Conservation (phyloP, 768 basidiomycete species). For the Naganishia vaughanmartiniae region DNA sequence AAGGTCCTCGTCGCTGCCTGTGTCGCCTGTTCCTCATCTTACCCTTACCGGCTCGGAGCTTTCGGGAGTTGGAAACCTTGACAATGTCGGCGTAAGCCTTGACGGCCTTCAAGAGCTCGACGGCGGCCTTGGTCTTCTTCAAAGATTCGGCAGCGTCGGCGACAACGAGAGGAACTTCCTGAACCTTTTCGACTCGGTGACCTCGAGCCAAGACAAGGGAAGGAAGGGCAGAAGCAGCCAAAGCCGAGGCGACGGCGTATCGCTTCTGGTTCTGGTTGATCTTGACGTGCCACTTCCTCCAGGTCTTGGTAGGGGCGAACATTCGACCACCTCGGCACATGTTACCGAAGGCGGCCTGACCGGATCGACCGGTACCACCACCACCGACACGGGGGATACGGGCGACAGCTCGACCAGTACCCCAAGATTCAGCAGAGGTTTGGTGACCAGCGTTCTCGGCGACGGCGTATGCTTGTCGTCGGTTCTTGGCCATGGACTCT, state of each 20-base stretch:
- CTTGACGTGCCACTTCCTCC: constrained; percentile 99
- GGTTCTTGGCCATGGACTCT: constrained; percentile 99
- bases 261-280: constrained; percentile 98
- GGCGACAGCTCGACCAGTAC: constrained; percentile 99
- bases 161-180: constrained; percentile 94
- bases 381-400: constrained; percentile 99
- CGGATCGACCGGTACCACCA: constrained; percentile 96
- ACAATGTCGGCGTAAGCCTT: constrained; percentile 86
- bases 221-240: constrained; percentile 95
- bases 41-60: constrained; percentile 93
- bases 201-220: constrained; percentile 98
- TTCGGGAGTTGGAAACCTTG: constrained; percentile 96
- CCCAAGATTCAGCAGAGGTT: constrained; percentile 98
- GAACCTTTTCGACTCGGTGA: constrained; percentile 94
- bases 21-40: constrained; percentile 96
- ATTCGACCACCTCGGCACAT: constrained; percentile 99
- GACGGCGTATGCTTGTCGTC: constrained; percentile 93
- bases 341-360: constrained; percentile 99
- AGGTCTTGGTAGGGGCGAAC: constrained; percentile 99
- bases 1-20: constrained; percentile 94
- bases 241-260: constrained; percentile 93
- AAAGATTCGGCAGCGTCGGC: constrained; percentile 74
- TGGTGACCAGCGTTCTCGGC: constrained; percentile 98
- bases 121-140: constrained; percentile 95
- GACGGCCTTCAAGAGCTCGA: constrained; percentile 83